A percentile compares a stretch with the other conserved stretches of the same genome.
phyloP scores from a whole-genome alignment of 179 eudicot species.

The Silene vulgaris region DNA sequence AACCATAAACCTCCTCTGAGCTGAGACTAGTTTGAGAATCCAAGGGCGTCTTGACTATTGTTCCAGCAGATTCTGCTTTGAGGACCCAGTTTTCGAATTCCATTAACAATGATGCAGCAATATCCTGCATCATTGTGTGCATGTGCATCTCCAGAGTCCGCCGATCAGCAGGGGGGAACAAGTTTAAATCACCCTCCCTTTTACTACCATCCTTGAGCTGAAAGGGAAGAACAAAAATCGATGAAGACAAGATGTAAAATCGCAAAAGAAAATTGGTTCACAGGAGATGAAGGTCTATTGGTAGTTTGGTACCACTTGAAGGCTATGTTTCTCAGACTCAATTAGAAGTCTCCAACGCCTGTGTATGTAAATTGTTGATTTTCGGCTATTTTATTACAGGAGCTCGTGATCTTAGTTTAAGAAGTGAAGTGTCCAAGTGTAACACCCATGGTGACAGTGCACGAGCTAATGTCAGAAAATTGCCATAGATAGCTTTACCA shows the following conservation, averaged over 20 bases:
- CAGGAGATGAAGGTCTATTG: no score
- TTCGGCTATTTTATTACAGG: no score
- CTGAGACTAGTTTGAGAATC: slow-evolving; percentile 99
- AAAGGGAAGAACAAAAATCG: slow-evolving; percentile 20
- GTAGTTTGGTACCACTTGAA: no score
- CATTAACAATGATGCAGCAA: slow-evolving; percentile 97
- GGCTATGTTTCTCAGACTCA: no score
- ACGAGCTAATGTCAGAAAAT: no score
- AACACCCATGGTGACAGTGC: no score
- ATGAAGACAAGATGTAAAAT: slow-evolving; percentile 7
- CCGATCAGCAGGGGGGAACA: slow-evolving; percentile 89
- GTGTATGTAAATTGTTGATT: no score
- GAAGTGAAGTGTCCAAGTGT: no score
- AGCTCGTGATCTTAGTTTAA: no score
- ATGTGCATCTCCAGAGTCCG: slow-evolving; percentile 87
- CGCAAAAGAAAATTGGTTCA: no score
- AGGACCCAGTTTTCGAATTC: slow-evolving; percentile 95
- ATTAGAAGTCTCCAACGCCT: no score
- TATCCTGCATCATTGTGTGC: slow-evolving; percentile 95
- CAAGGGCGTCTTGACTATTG: slow-evolving; percentile 88
- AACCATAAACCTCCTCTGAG: slow-evolving; percentile 99
- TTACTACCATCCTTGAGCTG: slow-evolving; percentile 71
- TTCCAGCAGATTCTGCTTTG: slow-evolving; percentile 83
- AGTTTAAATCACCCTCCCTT: slow-evolving; percentile 56
- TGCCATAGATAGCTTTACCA: no score